Percentiles rank a stretch among this genome's conserved stretches.
phyloP scores from a whole-genome alignment of 192 early-diverging fungal species.

The Phlyctochytrium arcticum region DNA sequence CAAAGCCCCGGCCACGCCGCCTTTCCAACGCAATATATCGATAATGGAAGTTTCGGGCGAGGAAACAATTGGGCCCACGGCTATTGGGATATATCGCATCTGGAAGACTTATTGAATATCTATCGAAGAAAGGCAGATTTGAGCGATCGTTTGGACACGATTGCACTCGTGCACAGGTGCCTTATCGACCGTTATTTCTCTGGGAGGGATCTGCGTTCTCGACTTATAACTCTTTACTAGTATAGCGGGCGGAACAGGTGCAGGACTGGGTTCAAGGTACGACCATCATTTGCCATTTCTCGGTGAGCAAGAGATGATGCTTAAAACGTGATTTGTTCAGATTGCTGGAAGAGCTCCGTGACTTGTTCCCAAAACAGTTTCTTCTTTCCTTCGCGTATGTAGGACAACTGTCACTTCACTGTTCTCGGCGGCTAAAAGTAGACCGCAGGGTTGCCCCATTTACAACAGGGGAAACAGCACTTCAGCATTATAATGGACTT shows the following conservation, averaged over 20 bases:
- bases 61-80: conserved; percentile 51
- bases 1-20: not conserved
- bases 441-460: conserved; percentile 33
- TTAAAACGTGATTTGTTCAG: no score
- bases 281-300: no score
- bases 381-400: conserved; percentile 33
- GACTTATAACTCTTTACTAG: conserved; percentile 9
- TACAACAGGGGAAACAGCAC: conserved; percentile 35
- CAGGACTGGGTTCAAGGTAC: conserved; percentile 39
- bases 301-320: no score
- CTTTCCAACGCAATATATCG: conserved; percentile 8
- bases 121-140: conserved; percentile 14
- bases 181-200: no score
- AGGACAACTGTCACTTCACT: not conserved
- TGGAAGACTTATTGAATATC: conserved; percentile 21
- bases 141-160: conserved; percentile 1
- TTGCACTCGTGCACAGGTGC: conserved; percentile 31
- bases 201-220: not conserved
- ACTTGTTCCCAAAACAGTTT: conserved; percentile 23
- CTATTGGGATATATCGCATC: conserved; percentile 30
- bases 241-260: conserved; percentile 44
- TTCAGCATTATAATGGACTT: conserved; percentile 46
- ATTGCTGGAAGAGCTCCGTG: conserved; percentile 38
- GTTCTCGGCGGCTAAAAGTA: not conserved
- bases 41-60: conserved; percentile 32